phyloP scores from a whole-genome alignment of 164 flowering plant genomes.

The Aristolochia contorta region DNA sequence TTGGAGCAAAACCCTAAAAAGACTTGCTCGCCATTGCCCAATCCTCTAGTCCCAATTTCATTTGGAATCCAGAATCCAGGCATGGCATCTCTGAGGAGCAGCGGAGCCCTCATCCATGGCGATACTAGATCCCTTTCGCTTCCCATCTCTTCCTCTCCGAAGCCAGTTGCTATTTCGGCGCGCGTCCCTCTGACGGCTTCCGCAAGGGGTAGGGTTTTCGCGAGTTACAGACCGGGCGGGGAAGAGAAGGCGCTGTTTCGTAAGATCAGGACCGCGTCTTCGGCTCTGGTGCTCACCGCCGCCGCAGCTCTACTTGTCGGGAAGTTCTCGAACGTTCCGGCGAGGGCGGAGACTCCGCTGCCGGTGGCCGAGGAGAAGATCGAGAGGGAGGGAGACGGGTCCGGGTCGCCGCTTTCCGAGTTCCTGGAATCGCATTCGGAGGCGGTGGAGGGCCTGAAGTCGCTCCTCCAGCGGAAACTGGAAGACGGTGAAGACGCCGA shows the following conservation, averaged over 20 bases:
- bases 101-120: slow-evolving; percentile 8
- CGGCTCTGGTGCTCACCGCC: slow-evolving; percentile 26
- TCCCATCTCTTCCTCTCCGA: neutral
- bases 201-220: slow-evolving; percentile 4
- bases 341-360: slow-evolving; percentile 33
- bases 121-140: neutral
- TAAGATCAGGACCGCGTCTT: slow-evolving; percentile 21
- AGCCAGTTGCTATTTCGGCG: slow-evolving; percentile 1
- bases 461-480: slow-evolving; percentile 45
- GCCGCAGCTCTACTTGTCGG: slow-evolving; percentile 24
- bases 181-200: slow-evolving; percentile 1
- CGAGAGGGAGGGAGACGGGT: slow-evolving; percentile 1
- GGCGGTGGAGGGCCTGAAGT: slow-evolving; percentile 39
- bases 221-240: neutral
- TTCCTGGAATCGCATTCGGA: slow-evolving; percentile 42
- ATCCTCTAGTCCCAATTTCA: neutral
- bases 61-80: too few relatives aligned
- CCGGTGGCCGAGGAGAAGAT: slow-evolving; percentile 11
- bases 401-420: slow-evolving; percentile 37
- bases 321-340: slow-evolving; percentile 20
- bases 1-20: too few relatives aligned
- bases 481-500: slow-evolving; percentile 64
- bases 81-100: slow-evolving; percentile 13
- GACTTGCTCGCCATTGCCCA: too few relatives aligned
- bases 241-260: slow-evolving; percentile 3